These are phyloP conservation scores for Andrographis paniculata DNA, from an alignment of 305 asterid genomes.

Conservation along the genomic window DNA sequence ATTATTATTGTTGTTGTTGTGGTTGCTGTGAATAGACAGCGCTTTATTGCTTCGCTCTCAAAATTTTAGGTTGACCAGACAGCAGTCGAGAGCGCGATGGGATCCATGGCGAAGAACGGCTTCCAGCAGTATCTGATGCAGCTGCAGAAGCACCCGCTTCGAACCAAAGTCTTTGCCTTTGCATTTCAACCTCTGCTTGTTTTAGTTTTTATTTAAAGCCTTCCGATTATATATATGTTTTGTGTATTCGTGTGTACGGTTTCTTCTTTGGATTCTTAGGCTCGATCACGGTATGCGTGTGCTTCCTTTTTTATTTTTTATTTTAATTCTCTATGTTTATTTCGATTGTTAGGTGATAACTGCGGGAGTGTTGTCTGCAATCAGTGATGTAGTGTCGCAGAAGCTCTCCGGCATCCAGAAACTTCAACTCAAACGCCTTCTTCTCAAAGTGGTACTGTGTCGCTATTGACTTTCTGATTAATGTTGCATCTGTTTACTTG, in stretches of 20 bases:
- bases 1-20: too few relatives aligned
- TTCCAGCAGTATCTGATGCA: background rate
- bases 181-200: background rate
- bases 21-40: too few relatives aligned
- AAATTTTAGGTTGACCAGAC: too few relatives aligned
- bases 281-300: too few relatives aligned
- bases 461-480: too few relatives aligned
- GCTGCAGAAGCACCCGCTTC: background rate
- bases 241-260: too few relatives aligned
- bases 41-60: too few relatives aligned
- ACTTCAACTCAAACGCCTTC: conserved; percentile 47
- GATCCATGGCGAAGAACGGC: background rate
- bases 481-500: too few relatives aligned
- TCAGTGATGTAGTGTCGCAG: conserved; percentile 44
- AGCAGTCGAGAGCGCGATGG: background rate
- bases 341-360: conserved; percentile 30
- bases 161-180: background rate
- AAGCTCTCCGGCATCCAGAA: conserved; percentile 51
- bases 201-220: background rate
- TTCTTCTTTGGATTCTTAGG: too few relatives aligned
- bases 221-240: background rate
- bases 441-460: conserved; percentile 46
- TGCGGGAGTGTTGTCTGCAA: conserved; percentile 44
- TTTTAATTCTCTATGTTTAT: background rate
- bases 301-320: background rate